A percentile compares a stretch with the other conserved stretches of the same genome.
Evolutionary conservation across 768 basidiomycete genomes (phyloP).

Genomic region (Hysterangium stoloniferum): DNA sequence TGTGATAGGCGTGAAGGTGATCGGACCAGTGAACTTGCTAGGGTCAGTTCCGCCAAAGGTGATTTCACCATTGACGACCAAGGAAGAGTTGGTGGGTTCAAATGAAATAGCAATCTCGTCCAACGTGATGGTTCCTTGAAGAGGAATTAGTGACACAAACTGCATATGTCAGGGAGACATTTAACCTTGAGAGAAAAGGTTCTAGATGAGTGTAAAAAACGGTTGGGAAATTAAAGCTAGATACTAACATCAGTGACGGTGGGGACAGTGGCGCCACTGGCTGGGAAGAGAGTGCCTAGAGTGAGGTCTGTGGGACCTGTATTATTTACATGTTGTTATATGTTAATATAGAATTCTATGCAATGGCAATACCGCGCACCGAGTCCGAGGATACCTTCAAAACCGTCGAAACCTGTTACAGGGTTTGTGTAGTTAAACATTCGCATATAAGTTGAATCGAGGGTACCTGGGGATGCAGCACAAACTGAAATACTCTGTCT

Average conservation of each 20-base stretch:
- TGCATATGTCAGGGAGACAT: too few species aligned
- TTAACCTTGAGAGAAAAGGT: too few species aligned
- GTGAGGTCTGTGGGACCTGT: conserved; percentile 48
- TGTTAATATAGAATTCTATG: background rate
- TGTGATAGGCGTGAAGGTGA: conserved; percentile 36
- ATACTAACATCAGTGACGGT: conserved; percentile 12
- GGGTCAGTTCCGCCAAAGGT: conserved; percentile 46
- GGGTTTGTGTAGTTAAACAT: too few species aligned
- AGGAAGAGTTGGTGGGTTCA: conserved; percentile 34
- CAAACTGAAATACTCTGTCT: conserved; percentile 33
- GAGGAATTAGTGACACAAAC: too few species aligned
- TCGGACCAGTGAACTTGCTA: conserved; percentile 31
- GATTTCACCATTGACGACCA: conserved; percentile 43
- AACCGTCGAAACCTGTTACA: too few species aligned
- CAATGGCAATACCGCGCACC: conserved; percentile 18
- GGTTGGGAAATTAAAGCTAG: conserved; percentile 28
- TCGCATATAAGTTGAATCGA: too few species aligned
- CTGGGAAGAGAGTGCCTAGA: background rate
- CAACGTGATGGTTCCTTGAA: conserved; percentile 33
- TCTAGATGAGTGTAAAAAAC: conserved; percentile 55
- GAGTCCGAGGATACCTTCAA: conserved; percentile 45
- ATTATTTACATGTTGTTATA: conserved; percentile 17
- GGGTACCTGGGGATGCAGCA: conserved; percentile 14
- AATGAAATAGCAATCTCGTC: conserved; percentile 47
- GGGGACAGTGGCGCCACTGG: background rate